Evolutionary conservation across 164 flowering plant species (phyloP).

Genomic region (Chloranthus sessilifolius): DNA sequence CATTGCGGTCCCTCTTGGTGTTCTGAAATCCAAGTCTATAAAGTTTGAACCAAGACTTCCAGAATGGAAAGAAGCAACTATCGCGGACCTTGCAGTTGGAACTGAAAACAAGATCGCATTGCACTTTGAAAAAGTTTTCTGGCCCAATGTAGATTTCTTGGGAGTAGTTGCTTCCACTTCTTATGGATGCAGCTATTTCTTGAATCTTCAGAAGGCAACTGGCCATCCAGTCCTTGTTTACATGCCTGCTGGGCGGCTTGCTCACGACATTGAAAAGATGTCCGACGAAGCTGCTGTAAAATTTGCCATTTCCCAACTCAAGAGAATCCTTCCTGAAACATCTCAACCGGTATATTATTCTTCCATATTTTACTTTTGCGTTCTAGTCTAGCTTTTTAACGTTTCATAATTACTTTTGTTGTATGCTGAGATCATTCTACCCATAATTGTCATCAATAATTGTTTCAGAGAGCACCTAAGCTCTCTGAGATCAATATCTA

Average conservation of each 20-base stretch:
- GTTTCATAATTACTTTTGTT: background rate
- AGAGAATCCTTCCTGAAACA: slow-evolving; percentile 85
- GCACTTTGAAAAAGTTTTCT: slow-evolving; percentile 84
- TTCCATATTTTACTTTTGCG: background rate
- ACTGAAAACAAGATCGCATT: slow-evolving; percentile 81
- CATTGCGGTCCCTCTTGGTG: slow-evolving; percentile 81
- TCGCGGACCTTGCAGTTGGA: slow-evolving; percentile 78
- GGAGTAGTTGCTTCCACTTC: slow-evolving; percentile 87
- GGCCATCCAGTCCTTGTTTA: slow-evolving; percentile 87
- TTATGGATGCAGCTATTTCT: slow-evolving; percentile 86
- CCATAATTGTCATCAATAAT: no score
- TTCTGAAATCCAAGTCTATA: slow-evolving; percentile 57
- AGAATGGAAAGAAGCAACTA: slow-evolving; percentile 86
- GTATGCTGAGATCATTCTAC: background rate
- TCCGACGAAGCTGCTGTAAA: slow-evolving; percentile 89
- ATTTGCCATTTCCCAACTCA: slow-evolving; percentile 75
- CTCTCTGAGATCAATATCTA: no score
- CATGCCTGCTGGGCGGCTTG: slow-evolving; percentile 93
- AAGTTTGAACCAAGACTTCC: slow-evolving; percentile 87
- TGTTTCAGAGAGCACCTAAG: no score
- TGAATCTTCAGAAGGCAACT: slow-evolving; percentile 96
- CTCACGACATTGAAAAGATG: slow-evolving; percentile 82
- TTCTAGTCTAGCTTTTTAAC: background rate
- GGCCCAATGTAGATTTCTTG: slow-evolving; percentile 97
- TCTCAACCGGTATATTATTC: slow-evolving; percentile 52